phyloP scores from a whole-genome alignment of 2,329 filamentous ascomycete species.

The Apiospora rasikravindrae region DNA sequence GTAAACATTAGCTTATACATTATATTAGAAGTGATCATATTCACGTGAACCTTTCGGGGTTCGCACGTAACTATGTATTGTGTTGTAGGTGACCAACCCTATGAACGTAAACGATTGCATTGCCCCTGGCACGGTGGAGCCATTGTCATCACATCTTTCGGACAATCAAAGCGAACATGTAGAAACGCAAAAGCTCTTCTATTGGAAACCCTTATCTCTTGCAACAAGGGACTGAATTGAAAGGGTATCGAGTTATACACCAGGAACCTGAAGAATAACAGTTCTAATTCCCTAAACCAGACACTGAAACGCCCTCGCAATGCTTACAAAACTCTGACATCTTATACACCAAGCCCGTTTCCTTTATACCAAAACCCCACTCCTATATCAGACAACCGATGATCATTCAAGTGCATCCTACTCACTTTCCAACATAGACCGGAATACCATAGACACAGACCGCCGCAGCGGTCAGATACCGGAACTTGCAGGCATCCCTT shows the following conservation, averaged over 20 bases:
- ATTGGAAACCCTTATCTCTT: background rate
- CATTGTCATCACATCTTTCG: background rate
- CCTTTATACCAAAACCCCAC: background rate
- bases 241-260: conserved; percentile 4
- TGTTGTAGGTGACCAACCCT: background rate
- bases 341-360: background rate
- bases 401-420: background rate
- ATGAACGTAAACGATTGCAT: background rate
- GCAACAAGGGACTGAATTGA: background rate
- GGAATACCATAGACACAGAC: conserved; percentile 95
- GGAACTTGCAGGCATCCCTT: conserved; percentile 80
- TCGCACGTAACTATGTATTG: background rate
- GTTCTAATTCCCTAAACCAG: background rate
- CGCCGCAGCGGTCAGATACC: conserved; percentile 91
- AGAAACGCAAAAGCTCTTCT: background rate
- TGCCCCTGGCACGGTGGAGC: background rate
- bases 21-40: too few species aligned
- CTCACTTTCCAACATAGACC: conserved; percentile 68
- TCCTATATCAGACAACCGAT: too few species aligned
- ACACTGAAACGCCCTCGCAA: conserved; percentile 9
- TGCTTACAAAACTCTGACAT: background rate
- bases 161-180: background rate
- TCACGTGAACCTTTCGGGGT: background rate
- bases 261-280: background rate
- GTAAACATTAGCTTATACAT: background rate